These are phyloP conservation scores for cucumber (Cucumis sativus) DNA, from an alignment of 306 rosid species.

Conservation along the genomic window DNA sequence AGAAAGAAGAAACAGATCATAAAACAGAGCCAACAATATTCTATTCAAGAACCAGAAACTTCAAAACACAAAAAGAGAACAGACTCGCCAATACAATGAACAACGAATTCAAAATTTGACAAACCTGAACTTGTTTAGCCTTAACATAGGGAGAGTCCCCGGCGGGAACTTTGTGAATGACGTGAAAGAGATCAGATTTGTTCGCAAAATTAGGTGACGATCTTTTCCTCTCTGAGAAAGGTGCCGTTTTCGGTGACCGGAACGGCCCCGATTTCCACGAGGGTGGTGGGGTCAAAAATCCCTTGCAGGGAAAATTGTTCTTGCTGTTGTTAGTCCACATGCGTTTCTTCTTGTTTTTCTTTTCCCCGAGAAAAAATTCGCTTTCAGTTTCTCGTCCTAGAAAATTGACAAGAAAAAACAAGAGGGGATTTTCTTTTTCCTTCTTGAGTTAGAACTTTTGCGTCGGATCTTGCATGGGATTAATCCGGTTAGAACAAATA, in stretches of 20 bases:
- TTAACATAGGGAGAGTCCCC: slow-evolving; percentile 90
- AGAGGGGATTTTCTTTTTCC: no score
- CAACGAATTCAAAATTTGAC: background rate
- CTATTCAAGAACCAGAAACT: background rate
- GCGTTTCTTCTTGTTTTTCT: background rate
- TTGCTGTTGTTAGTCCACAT: slow-evolving; percentile 35
- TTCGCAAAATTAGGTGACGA: slow-evolving; percentile 26
- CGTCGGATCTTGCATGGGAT: slow-evolving; percentile 14
- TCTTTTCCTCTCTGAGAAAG: slow-evolving; percentile 48
- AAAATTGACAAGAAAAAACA: background rate
- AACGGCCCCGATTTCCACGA: slow-evolving; percentile 25
- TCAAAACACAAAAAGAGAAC: background rate
- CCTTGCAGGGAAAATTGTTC: slow-evolving; percentile 24
- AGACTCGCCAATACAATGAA: background rate
- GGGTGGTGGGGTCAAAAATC: slow-evolving; percentile 47
- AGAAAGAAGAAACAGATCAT: no score
- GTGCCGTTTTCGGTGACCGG: slow-evolving; percentile 19
- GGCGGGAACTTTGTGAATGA: slow-evolving; percentile 69
- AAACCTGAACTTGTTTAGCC: slow-evolving; percentile 92
- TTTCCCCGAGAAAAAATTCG: slow-evolving; percentile 17
- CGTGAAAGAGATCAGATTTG: slow-evolving; percentile 44
- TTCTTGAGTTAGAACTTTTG: background rate
- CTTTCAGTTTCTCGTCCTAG: background rate
- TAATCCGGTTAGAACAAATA: background rate
- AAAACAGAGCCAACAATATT: background rate